These are phyloP conservation scores for Aureobasidium sp. DNA, from an alignment of 2,329 filamentous ascomycete genomes.

Conservation along the genomic window DNA sequence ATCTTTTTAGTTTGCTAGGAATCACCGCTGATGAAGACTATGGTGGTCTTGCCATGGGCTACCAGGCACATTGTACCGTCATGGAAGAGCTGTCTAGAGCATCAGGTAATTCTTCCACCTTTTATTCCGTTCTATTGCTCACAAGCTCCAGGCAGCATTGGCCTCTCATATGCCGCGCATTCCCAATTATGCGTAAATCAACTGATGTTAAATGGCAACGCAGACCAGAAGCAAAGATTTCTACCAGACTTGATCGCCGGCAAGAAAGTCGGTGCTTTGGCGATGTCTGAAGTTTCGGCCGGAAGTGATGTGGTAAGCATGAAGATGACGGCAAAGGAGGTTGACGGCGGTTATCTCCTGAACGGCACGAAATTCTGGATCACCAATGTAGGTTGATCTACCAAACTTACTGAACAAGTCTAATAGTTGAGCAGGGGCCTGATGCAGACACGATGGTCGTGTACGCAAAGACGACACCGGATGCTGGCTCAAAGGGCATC, in stretches of 20 bases:
- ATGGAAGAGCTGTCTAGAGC: conserved; percentile 92
- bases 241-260: conserved; percentile 77
- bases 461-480: conserved; percentile 90
- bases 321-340: conserved; percentile 74
- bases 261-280: conserved; percentile 74
- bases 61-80: conserved; percentile 91
- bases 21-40: conserved; percentile 91
- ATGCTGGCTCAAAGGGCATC: conserved; percentile 78
- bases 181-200: conserved; percentile 96
- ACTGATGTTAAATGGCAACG: conserved; percentile 77
- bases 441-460: conserved; percentile 90
- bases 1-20: conserved; percentile 62
- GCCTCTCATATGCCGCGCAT: conserved; percentile 89
- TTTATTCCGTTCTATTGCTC: neutral
- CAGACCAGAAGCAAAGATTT: conserved; percentile 71
- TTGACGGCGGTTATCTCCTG: conserved; percentile 77
- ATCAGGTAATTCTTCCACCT: conserved; percentile 46
- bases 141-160: conserved; percentile 52
- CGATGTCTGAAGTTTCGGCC: conserved; percentile 89
- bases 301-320: conserved; percentile 94
- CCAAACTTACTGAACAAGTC: neutral
- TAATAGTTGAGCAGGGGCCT: conserved; percentile 48
- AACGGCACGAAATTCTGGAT: conserved; percentile 99
- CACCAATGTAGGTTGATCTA: conserved; percentile 61
- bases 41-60: conserved; percentile 84